phyloP scores from a whole-genome alignment of 495 filamentous ascomycete genomes.

The Chaetomium fimeti region DNA sequence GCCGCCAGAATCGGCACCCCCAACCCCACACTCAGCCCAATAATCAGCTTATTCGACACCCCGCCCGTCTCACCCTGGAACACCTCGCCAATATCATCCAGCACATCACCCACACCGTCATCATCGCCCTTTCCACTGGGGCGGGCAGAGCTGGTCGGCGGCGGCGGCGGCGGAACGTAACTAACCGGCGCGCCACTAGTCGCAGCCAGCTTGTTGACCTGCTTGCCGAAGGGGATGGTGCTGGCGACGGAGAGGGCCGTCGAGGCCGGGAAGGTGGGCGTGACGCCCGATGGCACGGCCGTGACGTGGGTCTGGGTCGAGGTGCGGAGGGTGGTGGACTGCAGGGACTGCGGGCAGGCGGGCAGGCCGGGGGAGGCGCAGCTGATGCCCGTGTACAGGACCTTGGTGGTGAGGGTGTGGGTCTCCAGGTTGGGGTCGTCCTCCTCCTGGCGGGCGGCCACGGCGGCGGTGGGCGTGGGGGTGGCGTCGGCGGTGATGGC shows the following conservation, averaged over 20 bases:
- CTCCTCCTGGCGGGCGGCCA: constrained; percentile 15
- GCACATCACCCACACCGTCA: background rate
- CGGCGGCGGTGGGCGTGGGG: constrained; percentile 28
- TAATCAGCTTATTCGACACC: constrained; percentile 17
- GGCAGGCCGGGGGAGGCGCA: constrained; percentile 44
- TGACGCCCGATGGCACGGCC: constrained; percentile 39
- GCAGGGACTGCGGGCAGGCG: constrained; percentile 49
- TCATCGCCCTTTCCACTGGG: background rate
- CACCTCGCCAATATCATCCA: constrained; percentile 5
- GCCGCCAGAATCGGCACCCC: constrained; percentile 9
- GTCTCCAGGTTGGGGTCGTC: constrained; percentile 32
- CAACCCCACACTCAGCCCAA: constrained; percentile 18
- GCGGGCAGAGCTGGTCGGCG: background rate
- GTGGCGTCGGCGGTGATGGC: constrained; percentile 29
- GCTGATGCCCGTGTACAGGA: constrained; percentile 39
- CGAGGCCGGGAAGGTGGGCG: constrained; percentile 40
- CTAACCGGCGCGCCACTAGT: constrained; percentile 12
- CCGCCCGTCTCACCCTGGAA: constrained; percentile 4
- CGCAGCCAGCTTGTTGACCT: background rate
- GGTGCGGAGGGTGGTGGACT: constrained; percentile 39
- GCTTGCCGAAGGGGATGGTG: constrained; percentile 14
- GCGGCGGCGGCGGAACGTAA: constrained; percentile 18
- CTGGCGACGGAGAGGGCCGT: constrained; percentile 12
- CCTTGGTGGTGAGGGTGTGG: constrained; percentile 37
- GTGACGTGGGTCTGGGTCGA: constrained; percentile 38